phyloP scores from a whole-genome alignment of 176 grass and related monocot genomes.

The Ampelocalamus luodianensis region DNA sequence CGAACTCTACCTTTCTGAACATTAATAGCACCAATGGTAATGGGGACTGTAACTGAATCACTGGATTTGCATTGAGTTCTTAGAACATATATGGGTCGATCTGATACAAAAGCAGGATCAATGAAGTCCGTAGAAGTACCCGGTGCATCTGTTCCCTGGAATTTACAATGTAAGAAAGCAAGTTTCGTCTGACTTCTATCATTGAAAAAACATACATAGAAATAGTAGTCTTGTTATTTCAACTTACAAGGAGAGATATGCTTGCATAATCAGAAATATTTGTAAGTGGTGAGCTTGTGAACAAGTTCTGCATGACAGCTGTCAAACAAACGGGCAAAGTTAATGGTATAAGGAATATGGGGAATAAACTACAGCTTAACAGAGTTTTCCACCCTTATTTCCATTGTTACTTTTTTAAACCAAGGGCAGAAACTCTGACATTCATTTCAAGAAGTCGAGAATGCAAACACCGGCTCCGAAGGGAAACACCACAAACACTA shows the following conservation, averaged over 20 bases:
- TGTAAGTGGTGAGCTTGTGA: slow-evolving; percentile 36
- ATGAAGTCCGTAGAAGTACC: slow-evolving; percentile 43
- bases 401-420: neutral
- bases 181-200: neutral
- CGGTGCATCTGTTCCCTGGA: slow-evolving; percentile 54
- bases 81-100: slow-evolving; percentile 55
- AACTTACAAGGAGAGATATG: slow-evolving; percentile 62
- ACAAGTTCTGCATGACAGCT: slow-evolving; percentile 62
- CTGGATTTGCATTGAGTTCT: slow-evolving; percentile 45
- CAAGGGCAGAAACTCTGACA: no score
- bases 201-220: slow-evolving; percentile 9
- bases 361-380: slow-evolving; percentile 10
- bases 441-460: no score
- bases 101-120: slow-evolving; percentile 49
- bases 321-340: slow-evolving; percentile 34
- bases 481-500: no score
- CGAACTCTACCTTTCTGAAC: slow-evolving; percentile 54
- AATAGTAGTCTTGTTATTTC: slow-evolving; percentile 7
- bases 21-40: slow-evolving; percentile 34
- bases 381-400: neutral
- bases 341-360: slow-evolving; percentile 35
- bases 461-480: no score
- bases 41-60: slow-evolving; percentile 39
- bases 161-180: slow-evolving; percentile 32
- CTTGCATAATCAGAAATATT: slow-evolving; percentile 51